Evolutionary conservation across 305 asterid species (phyloP).

Genomic region (Salvia sclarea): DNA sequence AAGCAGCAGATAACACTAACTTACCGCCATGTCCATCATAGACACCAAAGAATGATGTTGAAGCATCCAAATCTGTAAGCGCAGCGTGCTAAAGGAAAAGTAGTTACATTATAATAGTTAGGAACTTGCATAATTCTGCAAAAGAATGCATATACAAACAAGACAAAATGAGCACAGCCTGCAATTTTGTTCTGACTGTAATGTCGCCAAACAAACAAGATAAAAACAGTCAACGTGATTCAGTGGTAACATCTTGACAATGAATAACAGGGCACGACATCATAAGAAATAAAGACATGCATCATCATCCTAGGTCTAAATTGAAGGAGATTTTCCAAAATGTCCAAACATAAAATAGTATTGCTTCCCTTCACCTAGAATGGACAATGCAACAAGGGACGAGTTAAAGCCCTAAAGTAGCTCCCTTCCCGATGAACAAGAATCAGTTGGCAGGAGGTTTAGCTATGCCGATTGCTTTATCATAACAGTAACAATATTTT

Average conservation of each 20-base stretch:
- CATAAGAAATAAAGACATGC: not conserved
- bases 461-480: not conserved
- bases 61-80: constrained; percentile 64
- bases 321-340: not conserved
- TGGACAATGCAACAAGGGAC: not conserved
- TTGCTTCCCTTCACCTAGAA: not conserved
- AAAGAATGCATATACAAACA: constrained; percentile 12
- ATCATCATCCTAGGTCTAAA: not conserved
- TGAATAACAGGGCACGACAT: constrained; percentile 1
- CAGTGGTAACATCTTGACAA: constrained; percentile 8
- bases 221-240: not conserved
- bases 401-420: no score
- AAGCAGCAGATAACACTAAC: constrained; percentile 27
- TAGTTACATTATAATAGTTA: constrained; percentile 18
- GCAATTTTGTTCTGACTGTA: constrained; percentile 8
- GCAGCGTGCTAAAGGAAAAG: constrained; percentile 76
- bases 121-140: constrained; percentile 5
- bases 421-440: not conserved
- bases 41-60: constrained; percentile 92
- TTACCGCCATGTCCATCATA: constrained; percentile 97
- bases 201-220: not conserved
- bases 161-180: constrained; percentile 16
- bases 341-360: not conserved
- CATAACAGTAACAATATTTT: not conserved
- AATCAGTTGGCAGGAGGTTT: not conserved